Conservation (phyloP, 768 basidiomycete genomes). For the Phallus indusiatus region DNA sequence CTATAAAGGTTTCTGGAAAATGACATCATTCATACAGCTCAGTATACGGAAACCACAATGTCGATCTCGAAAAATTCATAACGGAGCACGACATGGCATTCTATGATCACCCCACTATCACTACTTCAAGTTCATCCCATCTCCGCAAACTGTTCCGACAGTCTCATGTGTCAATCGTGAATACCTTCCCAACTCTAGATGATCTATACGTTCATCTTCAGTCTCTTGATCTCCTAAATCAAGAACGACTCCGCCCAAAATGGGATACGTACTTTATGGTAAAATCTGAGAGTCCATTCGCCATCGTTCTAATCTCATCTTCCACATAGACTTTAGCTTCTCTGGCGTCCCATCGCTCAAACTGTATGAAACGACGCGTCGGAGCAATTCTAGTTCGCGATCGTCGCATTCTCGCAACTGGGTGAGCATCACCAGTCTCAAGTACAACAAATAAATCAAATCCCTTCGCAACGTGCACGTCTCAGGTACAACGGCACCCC, state of each 20-base stretch:
- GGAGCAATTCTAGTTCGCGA: constrained; percentile 86
- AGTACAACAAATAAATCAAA: neutral
- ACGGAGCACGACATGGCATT: constrained; percentile 56
- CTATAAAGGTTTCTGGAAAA: too few relatives aligned
- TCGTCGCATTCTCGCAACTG: constrained; percentile 33
- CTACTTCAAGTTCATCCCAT: neutral
- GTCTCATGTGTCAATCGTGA: constrained; percentile 52
- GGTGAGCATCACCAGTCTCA: constrained; percentile 11
- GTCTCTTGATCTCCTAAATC: constrained; percentile 55
- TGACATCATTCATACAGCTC: too few relatives aligned
- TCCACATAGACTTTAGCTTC: constrained; percentile 70
- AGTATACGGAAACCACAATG: too few relatives aligned
- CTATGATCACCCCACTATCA: constrained; percentile 37
- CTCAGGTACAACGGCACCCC: constrained; percentile 92
- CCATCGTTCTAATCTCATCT: neutral
- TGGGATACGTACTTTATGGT: constrained; percentile 99
- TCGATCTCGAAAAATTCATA: constrained; percentile 61
- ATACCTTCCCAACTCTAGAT: constrained; percentile 46
- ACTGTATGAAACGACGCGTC: constrained; percentile 96
- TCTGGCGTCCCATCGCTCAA: constrained; percentile 83
- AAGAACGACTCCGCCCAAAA: constrained; percentile 69
- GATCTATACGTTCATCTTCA: constrained; percentile 57
- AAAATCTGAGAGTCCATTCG: neutral
- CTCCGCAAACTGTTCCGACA: constrained; percentile 31
- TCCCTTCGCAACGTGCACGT: neutral